These are phyloP conservation scores for Penicillium crystallinum DNA, from an alignment of 495 filamentous ascomycete species.

Conservation along the genomic window DNA sequence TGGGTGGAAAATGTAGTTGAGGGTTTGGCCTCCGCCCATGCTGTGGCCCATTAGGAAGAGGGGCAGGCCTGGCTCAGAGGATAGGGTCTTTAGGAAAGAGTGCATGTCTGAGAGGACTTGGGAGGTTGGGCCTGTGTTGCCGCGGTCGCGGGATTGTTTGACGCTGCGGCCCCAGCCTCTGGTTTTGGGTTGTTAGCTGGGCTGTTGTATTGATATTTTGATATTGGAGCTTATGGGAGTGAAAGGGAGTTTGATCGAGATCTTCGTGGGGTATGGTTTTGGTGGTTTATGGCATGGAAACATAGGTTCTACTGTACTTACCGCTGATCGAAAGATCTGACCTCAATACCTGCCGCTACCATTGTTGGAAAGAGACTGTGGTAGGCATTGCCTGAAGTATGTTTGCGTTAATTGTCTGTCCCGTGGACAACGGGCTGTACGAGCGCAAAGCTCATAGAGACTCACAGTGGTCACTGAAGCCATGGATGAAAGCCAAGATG, in stretches of 20 bases:
- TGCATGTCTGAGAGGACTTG: constrained; percentile 72
- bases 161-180: constrained; percentile 54
- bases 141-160: constrained; percentile 45
- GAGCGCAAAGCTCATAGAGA: constrained; percentile 17
- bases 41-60: constrained; percentile 86
- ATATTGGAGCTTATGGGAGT: not conserved
- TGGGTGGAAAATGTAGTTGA: constrained; percentile 20
- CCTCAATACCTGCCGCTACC: constrained; percentile 65
- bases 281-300: not conserved
- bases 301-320: not conserved
- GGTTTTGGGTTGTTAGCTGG: not conserved
- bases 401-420: not conserved
- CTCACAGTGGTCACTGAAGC: constrained; percentile 72
- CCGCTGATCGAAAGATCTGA: constrained; percentile 75
- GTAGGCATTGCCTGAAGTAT: constrained; percentile 56
- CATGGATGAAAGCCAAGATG: constrained; percentile 73
- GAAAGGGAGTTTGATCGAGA: not conserved
- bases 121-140: constrained; percentile 64
- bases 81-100: constrained; percentile 49
- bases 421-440: not conserved
- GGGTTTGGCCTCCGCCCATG: constrained; percentile 72
- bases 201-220: not conserved
- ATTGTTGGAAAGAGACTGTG: constrained; percentile 62
- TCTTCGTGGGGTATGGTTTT: not conserved
- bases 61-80: constrained; percentile 45